phyloP scores from a whole-genome alignment of 495 filamentous ascomycete species.

The Hypomontagnella submonticulosa region DNA sequence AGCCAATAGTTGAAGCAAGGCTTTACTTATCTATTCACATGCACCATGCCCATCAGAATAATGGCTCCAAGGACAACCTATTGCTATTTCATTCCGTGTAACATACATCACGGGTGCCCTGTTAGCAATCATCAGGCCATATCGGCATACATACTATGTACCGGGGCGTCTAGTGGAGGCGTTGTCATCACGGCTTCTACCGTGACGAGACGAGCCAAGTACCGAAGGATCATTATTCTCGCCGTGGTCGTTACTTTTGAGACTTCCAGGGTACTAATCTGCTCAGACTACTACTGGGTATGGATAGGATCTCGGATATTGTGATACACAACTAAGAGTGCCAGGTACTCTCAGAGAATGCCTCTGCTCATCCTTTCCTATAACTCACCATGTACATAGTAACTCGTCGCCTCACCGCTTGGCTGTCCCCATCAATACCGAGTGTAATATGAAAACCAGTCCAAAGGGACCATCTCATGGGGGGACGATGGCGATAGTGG shows the following conservation, averaged over 20 bases:
- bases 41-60: constrained; percentile 2
- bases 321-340: no score
- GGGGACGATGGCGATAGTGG: no score
- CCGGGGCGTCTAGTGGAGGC: constrained; percentile 13
- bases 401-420: constrained; percentile 31
- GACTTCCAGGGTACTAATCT: neutral
- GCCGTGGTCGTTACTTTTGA: neutral
- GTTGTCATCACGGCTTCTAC: constrained; percentile 16
- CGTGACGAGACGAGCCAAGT: constrained; percentile 8
- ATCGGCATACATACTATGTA: constrained; percentile 7
- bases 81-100: constrained; percentile 19
- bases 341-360: no score
- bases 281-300: neutral
- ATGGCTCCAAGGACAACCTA: constrained; percentile 13
- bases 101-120: constrained; percentile 22
- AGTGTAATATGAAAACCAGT: constrained; percentile 17
- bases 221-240: constrained; percentile 25
- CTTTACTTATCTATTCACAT: constrained; percentile 24
- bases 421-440: constrained; percentile 15
- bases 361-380: constrained; percentile 16
- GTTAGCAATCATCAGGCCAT: constrained; percentile 27
- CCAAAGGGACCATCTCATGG: no score
- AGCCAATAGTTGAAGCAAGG: constrained; percentile 7
- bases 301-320: neutral
- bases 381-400: constrained; percentile 1